Base-by-base conservation (phyloP, 352 stramenopile species). In the Globisporangium parvum region DNA sequence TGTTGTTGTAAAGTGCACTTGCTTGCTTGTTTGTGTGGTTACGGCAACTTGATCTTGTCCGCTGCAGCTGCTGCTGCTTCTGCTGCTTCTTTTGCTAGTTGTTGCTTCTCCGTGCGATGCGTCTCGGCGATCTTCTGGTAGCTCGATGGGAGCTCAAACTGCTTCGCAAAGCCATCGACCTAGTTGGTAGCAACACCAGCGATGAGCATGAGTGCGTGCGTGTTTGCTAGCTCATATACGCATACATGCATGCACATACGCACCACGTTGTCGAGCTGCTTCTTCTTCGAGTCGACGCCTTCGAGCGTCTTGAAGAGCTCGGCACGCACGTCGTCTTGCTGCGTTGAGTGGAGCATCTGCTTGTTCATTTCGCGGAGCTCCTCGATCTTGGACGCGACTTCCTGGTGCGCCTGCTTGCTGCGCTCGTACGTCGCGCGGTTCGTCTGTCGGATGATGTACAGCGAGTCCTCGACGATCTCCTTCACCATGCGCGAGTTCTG, bases 401-500 rank as follows among this genome's bases (percentile, higher is more conserved):
- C 77, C 20, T 70, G 56, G 42, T 75, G 75, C 44, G 75, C 69
- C 12, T 53, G 60, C 12, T 80, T 67, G 53, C 77, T 87, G 50
- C 77, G 66, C 53, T 90, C 70, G 58, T 94, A 94, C 24, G 73
- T 77, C 21, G 60, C 58, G 47, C 69, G 73, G 59, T 86, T 88
- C 18, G 84, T 94, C 66, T 89, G 75, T 8, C 75, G 75, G 49
- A 94, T 57, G 62, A 94, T 91, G 67, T 85, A 89, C 47, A 77
- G 64, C 60, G 82, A 90, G 70, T 94, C 84, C 63, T 84, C 64
- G 23, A 85, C 65, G 55, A 87, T 85, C 71, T 89, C 74, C 45
- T 73, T 73, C 59, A 91, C 65, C 76, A 94, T 88, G 51, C 80
- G 81, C 20, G 81, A 89, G 51, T 74, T 88, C 69, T 91, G 77